phyloP scores from a whole-genome alignment of 139 green algal species.

The Desmodesmus armatus region DNA sequence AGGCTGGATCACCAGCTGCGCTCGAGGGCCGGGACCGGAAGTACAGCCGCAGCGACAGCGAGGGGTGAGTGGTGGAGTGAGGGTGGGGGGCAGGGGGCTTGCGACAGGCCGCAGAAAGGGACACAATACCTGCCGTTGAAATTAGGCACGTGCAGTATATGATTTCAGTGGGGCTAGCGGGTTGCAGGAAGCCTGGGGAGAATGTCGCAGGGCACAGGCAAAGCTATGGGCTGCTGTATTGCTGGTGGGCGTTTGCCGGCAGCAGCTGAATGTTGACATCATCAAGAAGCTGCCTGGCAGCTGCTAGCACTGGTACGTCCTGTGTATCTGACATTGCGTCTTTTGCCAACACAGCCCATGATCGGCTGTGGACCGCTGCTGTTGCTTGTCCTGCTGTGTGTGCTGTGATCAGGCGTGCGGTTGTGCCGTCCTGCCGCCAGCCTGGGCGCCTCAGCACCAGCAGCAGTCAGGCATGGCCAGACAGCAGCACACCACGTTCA shows the following conservation, averaged over 20 bases:
- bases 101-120: neutral
- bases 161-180: neutral
- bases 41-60: slow-evolving; percentile 38
- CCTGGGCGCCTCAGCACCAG: slow-evolving; percentile 18
- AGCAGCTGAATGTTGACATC: too few relatives aligned
- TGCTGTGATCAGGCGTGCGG: neutral
- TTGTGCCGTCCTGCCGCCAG: slow-evolving; percentile 18
- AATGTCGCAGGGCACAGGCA: neutral
- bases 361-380: neutral
- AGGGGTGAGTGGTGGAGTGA: slow-evolving; percentile 9
- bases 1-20: slow-evolving; percentile 39
- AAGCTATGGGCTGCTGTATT: neutral
- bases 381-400: neutral
- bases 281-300: neutral
- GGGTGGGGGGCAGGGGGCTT: neutral
- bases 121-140: neutral
- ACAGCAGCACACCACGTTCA: neutral
- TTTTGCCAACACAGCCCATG: neutral
- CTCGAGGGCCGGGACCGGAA: slow-evolving; percentile 38
- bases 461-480: slow-evolving; percentile 12
- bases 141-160: neutral
- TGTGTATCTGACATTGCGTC: neutral
- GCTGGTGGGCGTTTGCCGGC: neutral
- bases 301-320: neutral
- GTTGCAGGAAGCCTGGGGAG: neutral